A percentile compares a stretch with the other conserved stretches of the same genome.
These are phyloP conservation scores for Triticum aestivum DNA, from an alignment of 176 grass and related monocot genomes.

Conservation along the genomic window IWGSC_CS_RefSeq_v2.1 NC_057800.1:518658949-518659448, in stretches of 20 bases:
- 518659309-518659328: not conserved
- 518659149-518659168: not conserved
- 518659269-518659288: not conserved
- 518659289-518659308: not conserved
- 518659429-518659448: not conserved
- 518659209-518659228: not conserved
- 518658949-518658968: not conserved
- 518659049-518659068: not conserved
- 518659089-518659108: not conserved
- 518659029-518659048: not conserved
- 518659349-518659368: constrained; percentile 24
- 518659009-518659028: not conserved
- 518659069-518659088: not conserved
- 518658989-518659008: not conserved
- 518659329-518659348: constrained; percentile 18
- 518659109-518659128: not conserved
- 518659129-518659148: not conserved
- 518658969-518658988: not conserved
- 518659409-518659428: constrained; percentile 29
- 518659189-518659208: not conserved
- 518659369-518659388: not conserved
- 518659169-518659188: not conserved
- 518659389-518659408: constrained; percentile 19
- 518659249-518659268: not conserved
- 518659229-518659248: not conserved